These are phyloP conservation scores for Isabelozyma heimii DNA, from an alignment of 805 yeast species.

Conservation along the genomic window DNA sequence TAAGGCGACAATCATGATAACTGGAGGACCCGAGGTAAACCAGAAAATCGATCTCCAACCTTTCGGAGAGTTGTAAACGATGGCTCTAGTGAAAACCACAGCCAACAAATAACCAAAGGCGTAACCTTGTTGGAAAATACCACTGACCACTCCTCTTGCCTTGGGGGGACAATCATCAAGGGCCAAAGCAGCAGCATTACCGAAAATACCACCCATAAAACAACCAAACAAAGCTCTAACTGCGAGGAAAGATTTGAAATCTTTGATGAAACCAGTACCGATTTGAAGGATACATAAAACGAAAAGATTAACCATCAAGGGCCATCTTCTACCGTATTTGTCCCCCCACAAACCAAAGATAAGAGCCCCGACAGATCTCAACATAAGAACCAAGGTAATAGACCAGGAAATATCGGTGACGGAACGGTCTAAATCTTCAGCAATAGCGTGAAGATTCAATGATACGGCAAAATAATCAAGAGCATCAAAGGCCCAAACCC, in stretches of 20 bases:
- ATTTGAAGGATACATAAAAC: slow-evolving; percentile 54
- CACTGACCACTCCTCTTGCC: slow-evolving; percentile 60
- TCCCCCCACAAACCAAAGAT: slow-evolving; percentile 62
- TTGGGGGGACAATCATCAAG: slow-evolving; percentile 51
- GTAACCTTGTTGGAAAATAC: slow-evolving; percentile 79
- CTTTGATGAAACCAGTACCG: slow-evolving; percentile 61
- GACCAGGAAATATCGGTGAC: slow-evolving; percentile 63
- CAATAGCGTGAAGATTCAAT: slow-evolving; percentile 47
- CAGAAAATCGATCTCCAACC: slow-evolving; percentile 67
- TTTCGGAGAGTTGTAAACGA: slow-evolving; percentile 49
- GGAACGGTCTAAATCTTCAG: slow-evolving; percentile 40
- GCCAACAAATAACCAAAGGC: slow-evolving; percentile 67
- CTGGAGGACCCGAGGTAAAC: slow-evolving; percentile 62
- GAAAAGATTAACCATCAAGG: slow-evolving; percentile 45
- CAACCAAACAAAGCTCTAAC: slow-evolving; percentile 63
- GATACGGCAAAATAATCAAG: slow-evolving; percentile 62
- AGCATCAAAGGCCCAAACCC: slow-evolving; percentile 67
- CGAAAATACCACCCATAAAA: slow-evolving; percentile 56
- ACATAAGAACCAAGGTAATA: slow-evolving; percentile 64
- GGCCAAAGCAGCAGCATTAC: slow-evolving; percentile 53
- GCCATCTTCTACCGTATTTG: slow-evolving; percentile 60
- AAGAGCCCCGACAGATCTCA: slow-evolving; percentile 64
- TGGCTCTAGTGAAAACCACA: slow-evolving; percentile 63
- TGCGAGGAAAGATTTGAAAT: slow-evolving; percentile 52
- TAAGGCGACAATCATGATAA: slow-evolving; percentile 32